These are phyloP conservation scores for Lipomyces mesembrius DNA, from an alignment of 805 yeast genomes.

Conservation along the genomic window DNA sequence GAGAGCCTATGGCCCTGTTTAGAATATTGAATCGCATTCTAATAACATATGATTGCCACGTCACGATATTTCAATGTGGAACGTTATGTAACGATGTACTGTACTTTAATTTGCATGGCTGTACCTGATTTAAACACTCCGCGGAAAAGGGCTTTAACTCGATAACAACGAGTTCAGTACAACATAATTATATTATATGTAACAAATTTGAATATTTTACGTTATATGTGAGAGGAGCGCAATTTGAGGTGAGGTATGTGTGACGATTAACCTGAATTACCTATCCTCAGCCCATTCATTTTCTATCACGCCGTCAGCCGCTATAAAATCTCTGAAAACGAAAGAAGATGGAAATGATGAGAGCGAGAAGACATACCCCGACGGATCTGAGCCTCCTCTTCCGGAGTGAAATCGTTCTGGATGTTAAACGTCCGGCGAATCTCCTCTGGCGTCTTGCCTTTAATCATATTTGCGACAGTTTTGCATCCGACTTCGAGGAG, in stretches of 20 bases:
- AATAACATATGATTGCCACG: neutral
- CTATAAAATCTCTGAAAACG: neutral
- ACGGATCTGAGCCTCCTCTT: constrained; percentile 54
- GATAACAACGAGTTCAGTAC: neutral
- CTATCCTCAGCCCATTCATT: constrained; percentile 55
- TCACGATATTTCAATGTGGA: neutral
- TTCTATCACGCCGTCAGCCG: constrained; percentile 16
- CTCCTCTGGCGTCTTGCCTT: constrained; percentile 53
- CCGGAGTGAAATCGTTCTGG: constrained; percentile 54
- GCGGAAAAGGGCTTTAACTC: neutral
- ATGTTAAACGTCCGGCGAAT: constrained; percentile 53
- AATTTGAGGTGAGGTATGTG: too few relatives aligned
- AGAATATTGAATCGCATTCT: neutral
- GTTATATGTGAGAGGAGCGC: neutral
- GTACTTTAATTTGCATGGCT: neutral
- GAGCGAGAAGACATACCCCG: constrained; percentile 20
- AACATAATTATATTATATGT: too few relatives aligned
- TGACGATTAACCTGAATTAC: constrained; percentile 20
- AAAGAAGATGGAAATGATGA: constrained; percentile 1
- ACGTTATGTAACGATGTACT: neutral
- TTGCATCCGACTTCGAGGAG: constrained; percentile 55
- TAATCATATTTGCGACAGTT: constrained; percentile 56
- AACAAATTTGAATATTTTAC: too few relatives aligned
- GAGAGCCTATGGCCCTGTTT: neutral
- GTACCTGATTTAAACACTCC: neutral